phyloP scores from a whole-genome alignment of 306 rosid species.

The Cicer cuneatum region DNA sequence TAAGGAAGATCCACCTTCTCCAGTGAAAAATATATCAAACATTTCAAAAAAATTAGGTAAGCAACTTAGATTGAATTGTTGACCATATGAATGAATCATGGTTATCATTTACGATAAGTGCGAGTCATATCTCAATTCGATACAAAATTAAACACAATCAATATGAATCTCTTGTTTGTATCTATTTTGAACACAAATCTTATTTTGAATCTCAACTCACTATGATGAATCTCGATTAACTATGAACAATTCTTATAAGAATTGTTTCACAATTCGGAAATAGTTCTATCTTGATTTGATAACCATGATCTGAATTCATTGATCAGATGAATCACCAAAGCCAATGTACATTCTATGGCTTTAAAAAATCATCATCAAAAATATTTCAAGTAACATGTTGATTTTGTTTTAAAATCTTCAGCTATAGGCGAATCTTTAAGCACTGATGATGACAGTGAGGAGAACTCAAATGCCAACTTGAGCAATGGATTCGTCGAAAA shows the following conservation, averaged over 20 bases:
- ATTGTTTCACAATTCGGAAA: too few species aligned
- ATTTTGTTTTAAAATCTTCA: conserved; percentile 46
- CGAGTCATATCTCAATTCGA: neutral
- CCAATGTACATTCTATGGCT: conserved; percentile 12
- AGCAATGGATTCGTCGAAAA: conserved; percentile 44
- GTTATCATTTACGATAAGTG: neutral
- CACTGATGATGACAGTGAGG: conserved; percentile 52
- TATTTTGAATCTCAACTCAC: neutral
- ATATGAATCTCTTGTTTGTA: neutral
- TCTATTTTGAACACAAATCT: neutral
- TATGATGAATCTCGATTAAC: neutral
- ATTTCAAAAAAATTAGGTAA: conserved; percentile 58
- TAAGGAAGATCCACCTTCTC: conserved; percentile 91
- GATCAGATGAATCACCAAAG: neutral
- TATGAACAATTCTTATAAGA: neutral
- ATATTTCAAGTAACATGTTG: conserved; percentile 1
- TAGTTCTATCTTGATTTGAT: neutral
- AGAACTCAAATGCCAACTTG: conserved; percentile 43
- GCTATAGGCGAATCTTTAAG: conserved; percentile 58
- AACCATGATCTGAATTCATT: conserved; percentile 3
- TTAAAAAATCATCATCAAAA: conserved; percentile 12
- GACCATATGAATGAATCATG: neutral
- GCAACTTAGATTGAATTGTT: conserved; percentile 1
- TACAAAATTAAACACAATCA: neutral
- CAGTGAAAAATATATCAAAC: conserved; percentile 72